These are phyloP conservation scores for Penicillium canariense DNA, from an alignment of 495 filamentous ascomycete species.

Conservation along the genomic window DNA sequence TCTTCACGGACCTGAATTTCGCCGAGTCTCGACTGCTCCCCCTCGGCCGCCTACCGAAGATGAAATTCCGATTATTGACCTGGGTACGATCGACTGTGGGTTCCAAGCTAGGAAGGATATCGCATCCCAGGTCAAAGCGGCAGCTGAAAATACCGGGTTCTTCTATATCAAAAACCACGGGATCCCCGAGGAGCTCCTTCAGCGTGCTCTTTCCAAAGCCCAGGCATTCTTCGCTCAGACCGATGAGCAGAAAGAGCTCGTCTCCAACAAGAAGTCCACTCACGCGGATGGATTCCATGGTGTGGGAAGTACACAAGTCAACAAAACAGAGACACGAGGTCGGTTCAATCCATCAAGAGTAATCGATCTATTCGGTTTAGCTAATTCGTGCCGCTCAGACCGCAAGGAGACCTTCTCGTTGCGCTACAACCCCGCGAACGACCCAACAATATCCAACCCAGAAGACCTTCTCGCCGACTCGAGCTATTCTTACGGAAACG, in stretches of 20 bases:
- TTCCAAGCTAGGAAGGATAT: slow-evolving; percentile 37
- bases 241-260: slow-evolving; percentile 37
- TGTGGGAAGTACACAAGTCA: slow-evolving; percentile 27
- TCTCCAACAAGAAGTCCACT: slow-evolving; percentile 21
- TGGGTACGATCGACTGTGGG: slow-evolving; percentile 39
- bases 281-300: slow-evolving; percentile 33
- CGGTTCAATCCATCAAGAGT: not conserved
- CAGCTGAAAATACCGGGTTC: slow-evolving; percentile 50
- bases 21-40: slow-evolving; percentile 34
- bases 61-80: slow-evolving; percentile 57
- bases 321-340: slow-evolving; percentile 30
- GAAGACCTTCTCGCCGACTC: slow-evolving; percentile 32
- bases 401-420: slow-evolving; percentile 44
- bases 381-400: slow-evolving; percentile 17
- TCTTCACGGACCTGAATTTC: slow-evolving; percentile 27
- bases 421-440: slow-evolving; percentile 45
- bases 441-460: slow-evolving; percentile 40
- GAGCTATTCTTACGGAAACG: slow-evolving; percentile 34
- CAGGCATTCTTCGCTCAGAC: slow-evolving; percentile 48
- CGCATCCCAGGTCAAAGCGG: slow-evolving; percentile 38
- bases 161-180: slow-evolving; percentile 58
- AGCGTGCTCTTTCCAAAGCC: slow-evolving; percentile 32
- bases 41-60: slow-evolving; percentile 35
- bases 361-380: not conserved
- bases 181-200: slow-evolving; percentile 44